These are phyloP conservation scores for Takashimella tepidaria DNA, from an alignment of 1,284 basidiomycete species.

Conservation along the genomic window DNA sequence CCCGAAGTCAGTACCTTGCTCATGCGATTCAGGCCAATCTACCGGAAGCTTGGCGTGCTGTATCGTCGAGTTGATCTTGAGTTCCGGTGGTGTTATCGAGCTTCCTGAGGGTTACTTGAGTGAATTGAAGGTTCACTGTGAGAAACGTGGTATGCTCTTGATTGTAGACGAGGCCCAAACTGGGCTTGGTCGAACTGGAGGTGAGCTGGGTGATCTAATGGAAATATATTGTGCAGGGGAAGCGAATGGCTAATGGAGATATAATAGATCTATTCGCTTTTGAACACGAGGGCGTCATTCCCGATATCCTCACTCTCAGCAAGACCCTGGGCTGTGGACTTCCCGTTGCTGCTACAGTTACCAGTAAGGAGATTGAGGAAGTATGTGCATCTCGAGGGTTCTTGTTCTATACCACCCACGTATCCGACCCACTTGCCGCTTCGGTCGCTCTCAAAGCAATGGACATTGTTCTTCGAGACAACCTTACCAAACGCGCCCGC, in stretches of 20 bases:
- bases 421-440: slow-evolving; percentile 32
- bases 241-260: no score
- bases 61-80: slow-evolving; percentile 51
- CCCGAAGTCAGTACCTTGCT: not conserved
- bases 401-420: slow-evolving; percentile 36
- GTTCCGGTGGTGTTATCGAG: slow-evolving; percentile 30
- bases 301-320: slow-evolving; percentile 79
- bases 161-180: slow-evolving; percentile 82
- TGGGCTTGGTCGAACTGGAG: slow-evolving; percentile 78
- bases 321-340: slow-evolving; percentile 94
- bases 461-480: slow-evolving; percentile 56
- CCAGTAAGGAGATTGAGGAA: slow-evolving; percentile 57
- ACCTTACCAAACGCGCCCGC: slow-evolving; percentile 23
- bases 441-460: slow-evolving; percentile 63
- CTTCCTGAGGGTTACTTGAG: slow-evolving; percentile 31
- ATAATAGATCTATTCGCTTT: slow-evolving; percentile 50
- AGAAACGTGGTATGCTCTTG: slow-evolving; percentile 51
- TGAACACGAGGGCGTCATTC: slow-evolving; percentile 70
- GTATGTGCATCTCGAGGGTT: slow-evolving; percentile 46
- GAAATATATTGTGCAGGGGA: no score
- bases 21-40: slow-evolving; percentile 20
- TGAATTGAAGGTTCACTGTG: slow-evolving; percentile 28
- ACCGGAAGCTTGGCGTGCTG: slow-evolving; percentile 25
- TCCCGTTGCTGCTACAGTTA: slow-evolving; percentile 76
- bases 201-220: slow-evolving; percentile 53